Base-by-base conservation (phyloP, 805 yeast species). In the Barnettozyma populi region DNA sequence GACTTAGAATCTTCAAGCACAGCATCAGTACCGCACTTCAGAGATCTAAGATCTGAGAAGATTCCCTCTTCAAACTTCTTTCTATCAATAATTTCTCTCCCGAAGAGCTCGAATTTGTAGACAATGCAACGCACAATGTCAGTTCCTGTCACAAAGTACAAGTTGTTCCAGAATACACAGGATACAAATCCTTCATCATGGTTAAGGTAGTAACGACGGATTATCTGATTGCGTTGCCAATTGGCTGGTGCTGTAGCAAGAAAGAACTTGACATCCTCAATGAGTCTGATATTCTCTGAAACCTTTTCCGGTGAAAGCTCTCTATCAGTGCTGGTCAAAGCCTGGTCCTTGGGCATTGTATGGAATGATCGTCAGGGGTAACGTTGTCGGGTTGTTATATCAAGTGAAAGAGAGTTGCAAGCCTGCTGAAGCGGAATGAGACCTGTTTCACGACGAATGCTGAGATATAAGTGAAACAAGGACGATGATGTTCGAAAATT, bases 51-150 rank as follows among this genome's bases (percentile, higher is more conserved):
- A 64, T 94, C 98, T 7, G 95, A 85, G 57, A 94, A 92, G 24
- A 92, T 82, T 19, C 98, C 97, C 68, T 92, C 99, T 70, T 92
- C 98, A 62, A 92, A 92, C 68, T 94, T 92, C 68, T 94, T 90
- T 57, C 95, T 74, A 64, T 94, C 97, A 18, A 78, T 65, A 21
- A 94, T 81, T 51, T 78, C 78, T 52, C 98, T 74, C 1, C 99
- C 99, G 70, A 92, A 87, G 56, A 89, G 90, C 57, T 84, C 84
- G 69, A 92, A 86, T 55, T 92, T 80, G 65, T 86, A 94, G 16
- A 90, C 85, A 44, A 92, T 79, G 64, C 96, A 88, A 49, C 96
- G 80, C 41, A 94, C 96, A 49, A 92, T 90, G 70, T 94, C 98
- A 1, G 98, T 92, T 3, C 98, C 98, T 0, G 98, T 92, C 43